Conservation (phyloP, 2,329 filamentous ascomycete species). For the Stemphylium lycopersici region DNA sequence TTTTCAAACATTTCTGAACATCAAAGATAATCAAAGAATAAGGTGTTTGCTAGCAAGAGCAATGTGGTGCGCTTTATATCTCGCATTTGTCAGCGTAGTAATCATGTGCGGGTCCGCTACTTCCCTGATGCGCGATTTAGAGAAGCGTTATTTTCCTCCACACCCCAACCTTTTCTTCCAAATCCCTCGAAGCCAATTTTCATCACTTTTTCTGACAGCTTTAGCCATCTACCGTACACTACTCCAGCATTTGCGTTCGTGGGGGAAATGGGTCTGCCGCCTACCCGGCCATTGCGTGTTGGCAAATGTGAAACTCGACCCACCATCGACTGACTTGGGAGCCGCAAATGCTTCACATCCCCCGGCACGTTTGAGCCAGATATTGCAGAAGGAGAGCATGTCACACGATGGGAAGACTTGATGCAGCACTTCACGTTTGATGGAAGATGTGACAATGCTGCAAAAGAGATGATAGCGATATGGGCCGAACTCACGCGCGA, state of each 20-base stretch:
- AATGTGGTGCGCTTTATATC: neutral
- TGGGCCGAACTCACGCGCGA: neutral
- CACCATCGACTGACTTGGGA: slow-evolving; percentile 24
- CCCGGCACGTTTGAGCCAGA: slow-evolving; percentile 15
- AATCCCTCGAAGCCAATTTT: slow-evolving; percentile 40
- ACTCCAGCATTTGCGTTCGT: neutral
- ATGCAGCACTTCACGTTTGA: slow-evolving; percentile 4
- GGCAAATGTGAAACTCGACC: slow-evolving; percentile 34
- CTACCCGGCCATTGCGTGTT: neutral
- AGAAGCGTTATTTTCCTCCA: slow-evolving; percentile 24
- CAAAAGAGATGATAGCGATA: neutral
- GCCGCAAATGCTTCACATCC: slow-evolving; percentile 22
- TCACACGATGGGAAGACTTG: slow-evolving; percentile 16
- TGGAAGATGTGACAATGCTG: slow-evolving; percentile 3
- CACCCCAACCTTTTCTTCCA: slow-evolving; percentile 40
- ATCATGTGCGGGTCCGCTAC: neutral
- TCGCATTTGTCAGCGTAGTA: neutral
- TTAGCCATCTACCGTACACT: neutral
- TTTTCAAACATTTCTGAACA: too few relatives aligned
- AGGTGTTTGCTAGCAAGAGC: neutral
- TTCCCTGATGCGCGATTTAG: neutral
- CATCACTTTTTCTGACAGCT: neutral
- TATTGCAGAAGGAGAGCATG: slow-evolving; percentile 6
- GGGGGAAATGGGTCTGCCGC: neutral
- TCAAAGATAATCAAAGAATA: too few relatives aligned